Conservation (phyloP, 768 basidiomycete genomes). For the Mycena haematopus region DNA sequence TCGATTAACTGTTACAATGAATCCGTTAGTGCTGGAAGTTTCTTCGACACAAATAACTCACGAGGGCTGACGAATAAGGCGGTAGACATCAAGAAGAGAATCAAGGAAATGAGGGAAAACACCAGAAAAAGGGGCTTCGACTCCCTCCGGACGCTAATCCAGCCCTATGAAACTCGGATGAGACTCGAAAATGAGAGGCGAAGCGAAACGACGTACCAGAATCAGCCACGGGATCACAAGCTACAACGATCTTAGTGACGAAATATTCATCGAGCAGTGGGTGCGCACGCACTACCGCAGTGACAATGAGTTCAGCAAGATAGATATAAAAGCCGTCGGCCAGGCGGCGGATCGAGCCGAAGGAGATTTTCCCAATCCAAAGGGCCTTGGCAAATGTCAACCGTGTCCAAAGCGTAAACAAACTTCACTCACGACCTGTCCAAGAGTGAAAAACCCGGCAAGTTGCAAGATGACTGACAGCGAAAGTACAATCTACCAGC, state of each 20-base stretch:
- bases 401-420: not conserved
- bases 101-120: conserved; percentile 46
- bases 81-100: conserved; percentile 46
- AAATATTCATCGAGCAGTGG: too few species aligned
- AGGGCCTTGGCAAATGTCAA: conserved; percentile 34
- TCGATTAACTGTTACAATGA: conserved; percentile 44
- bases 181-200: too few species aligned
- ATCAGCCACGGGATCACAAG: conserved; percentile 54
- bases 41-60: conserved; percentile 34
- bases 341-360: conserved; percentile 41
- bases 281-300: conserved; percentile 46
- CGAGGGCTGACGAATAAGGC: conserved; percentile 51
- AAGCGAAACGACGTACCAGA: conserved; percentile 26
- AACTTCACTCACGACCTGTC: conserved; percentile 37
- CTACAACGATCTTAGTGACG: conserved; percentile 33
- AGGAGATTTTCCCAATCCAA: conserved; percentile 57
- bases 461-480: conserved; percentile 57
- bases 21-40: conserved; percentile 3
- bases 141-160: conserved; percentile 55
- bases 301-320: conserved; percentile 48
- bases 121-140: conserved; percentile 44
- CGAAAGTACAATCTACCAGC: conserved; percentile 51
- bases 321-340: conserved; percentile 44
- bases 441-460: conserved; percentile 54
- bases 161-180: conserved; percentile 37